A percentile compares a stretch with the other conserved stretches of the same genome.
These are phyloP conservation scores for Sporothrix variecibatus DNA, from an alignment of 2,329 filamentous ascomycete species.

Conservation along the genomic window DNA sequence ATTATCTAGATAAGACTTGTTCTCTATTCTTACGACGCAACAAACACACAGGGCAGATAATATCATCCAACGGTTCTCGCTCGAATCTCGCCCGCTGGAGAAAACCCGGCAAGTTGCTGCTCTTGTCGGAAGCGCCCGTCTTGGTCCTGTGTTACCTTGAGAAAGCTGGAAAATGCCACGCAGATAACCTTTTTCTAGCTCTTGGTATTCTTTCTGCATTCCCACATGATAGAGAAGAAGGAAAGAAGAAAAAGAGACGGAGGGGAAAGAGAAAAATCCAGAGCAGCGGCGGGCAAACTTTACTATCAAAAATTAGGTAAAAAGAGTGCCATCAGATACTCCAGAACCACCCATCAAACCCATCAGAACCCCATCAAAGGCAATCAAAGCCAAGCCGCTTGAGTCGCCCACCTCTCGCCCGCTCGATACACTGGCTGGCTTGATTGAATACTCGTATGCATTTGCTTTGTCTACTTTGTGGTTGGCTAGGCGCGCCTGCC, in stretches of 20 bases:
- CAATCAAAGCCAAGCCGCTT: background rate
- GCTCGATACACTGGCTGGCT: background rate
- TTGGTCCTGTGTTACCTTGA: background rate
- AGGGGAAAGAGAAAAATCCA: background rate
- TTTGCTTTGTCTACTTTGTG: constrained; percentile 8
- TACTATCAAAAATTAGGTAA: background rate
- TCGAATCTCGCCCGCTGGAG: constrained; percentile 1
- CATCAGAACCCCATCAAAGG: background rate
- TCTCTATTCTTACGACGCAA: background rate
- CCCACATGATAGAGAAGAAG: background rate
- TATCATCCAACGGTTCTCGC: background rate
- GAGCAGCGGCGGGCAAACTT: background rate
- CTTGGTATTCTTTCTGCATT: background rate
- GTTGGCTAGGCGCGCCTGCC: background rate
- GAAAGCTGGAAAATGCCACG: background rate
- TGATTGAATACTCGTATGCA: background rate
- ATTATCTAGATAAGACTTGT: background rate
- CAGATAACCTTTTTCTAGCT: background rate
- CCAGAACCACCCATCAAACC: background rate
- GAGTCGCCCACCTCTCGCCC: constrained; percentile 1
- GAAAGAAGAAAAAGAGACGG: background rate
- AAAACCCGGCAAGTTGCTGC: background rate
- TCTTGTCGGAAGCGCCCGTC: background rate
- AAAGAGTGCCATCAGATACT: background rate
- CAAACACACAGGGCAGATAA: background rate